Evolutionary conservation across 371 early-diverging fungal species (phyloP).

Genomic region (Lichtheimia corymbifera): DNA sequence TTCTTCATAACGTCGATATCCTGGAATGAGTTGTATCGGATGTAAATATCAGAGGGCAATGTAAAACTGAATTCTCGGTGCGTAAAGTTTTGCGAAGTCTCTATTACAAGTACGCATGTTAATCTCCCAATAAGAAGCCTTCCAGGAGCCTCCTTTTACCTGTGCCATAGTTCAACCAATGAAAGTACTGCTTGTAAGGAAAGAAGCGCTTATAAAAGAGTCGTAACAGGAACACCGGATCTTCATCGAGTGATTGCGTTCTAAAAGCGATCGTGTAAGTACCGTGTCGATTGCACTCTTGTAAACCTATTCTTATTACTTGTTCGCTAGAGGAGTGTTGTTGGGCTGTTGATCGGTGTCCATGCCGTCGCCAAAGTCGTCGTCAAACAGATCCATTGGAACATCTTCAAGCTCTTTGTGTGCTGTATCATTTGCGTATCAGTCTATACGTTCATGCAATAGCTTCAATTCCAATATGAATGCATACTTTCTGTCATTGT

Average conservation of each 20-base stretch:
- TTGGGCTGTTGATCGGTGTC: slow-evolving; percentile 18
- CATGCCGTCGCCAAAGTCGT: slow-evolving; percentile 17
- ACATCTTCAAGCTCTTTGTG: slow-evolving; percentile 20
- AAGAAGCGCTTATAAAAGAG: slow-evolving; percentile 85
- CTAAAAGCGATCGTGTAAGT: slow-evolving; percentile 4
- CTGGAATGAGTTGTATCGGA: slow-evolving; percentile 89
- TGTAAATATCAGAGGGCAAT: slow-evolving; percentile 73
- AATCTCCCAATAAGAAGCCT: background rate
- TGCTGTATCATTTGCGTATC: background rate
- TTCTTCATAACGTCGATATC: slow-evolving; percentile 71
- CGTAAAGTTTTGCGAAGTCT: slow-evolving; percentile 62
- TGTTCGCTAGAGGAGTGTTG: slow-evolving; percentile 23
- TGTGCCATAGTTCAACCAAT: slow-evolving; percentile 84
- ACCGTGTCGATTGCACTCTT: background rate
- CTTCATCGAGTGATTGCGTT: slow-evolving; percentile 12
- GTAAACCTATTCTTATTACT: background rate
- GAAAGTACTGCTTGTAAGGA: slow-evolving; percentile 76
- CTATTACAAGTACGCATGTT: slow-evolving; percentile 10
- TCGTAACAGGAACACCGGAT: slow-evolving; percentile 49
- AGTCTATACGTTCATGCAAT: no score
- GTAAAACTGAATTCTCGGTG: slow-evolving; percentile 96
- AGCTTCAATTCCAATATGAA: no score
- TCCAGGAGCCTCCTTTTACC: slow-evolving; percentile 35
- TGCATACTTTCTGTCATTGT: no score
- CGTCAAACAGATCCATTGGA: slow-evolving; percentile 21